These are phyloP conservation scores for Yamadazyma mexicana DNA, from an alignment of 1,139 yeast species.

Conservation along the genomic window DNA sequence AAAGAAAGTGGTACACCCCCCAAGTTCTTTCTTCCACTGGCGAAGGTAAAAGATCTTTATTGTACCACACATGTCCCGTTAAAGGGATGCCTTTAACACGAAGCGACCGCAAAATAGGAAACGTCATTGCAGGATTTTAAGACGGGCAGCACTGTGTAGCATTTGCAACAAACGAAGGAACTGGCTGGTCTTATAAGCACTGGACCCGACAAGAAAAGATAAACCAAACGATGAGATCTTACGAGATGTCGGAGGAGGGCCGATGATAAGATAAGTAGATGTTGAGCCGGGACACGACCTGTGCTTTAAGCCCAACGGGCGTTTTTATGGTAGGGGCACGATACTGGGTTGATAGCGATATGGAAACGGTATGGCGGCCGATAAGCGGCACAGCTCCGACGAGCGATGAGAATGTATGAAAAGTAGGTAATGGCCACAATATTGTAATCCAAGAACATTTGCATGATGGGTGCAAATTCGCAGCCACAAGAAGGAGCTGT, in stretches of 20 bases:
- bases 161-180: not conserved
- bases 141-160: too few relatives aligned
- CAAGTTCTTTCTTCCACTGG: constrained; percentile 9
- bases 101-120: not conserved
- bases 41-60: constrained; percentile 13
- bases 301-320: too few relatives aligned
- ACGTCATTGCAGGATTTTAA: not conserved
- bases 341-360: too few relatives aligned
- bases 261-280: not conserved
- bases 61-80: constrained; percentile 11
- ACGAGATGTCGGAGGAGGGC: not conserved
- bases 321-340: too few relatives aligned
- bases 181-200: not conserved
- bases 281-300: not conserved
- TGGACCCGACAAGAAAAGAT: not conserved
- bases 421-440: not conserved
- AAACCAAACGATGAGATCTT: too few relatives aligned
- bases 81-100: constrained; percentile 8
- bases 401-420: not conserved
- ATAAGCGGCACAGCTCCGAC: not conserved
- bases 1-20: constrained; percentile 11
- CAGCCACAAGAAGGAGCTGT: too few relatives aligned
- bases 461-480: too few relatives aligned
- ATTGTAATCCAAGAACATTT: too few relatives aligned
- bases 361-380: too few relatives aligned